phyloP scores from a whole-genome alignment of 2,329 filamentous ascomycete genomes.

The Coniochaeta sp. region DNA sequence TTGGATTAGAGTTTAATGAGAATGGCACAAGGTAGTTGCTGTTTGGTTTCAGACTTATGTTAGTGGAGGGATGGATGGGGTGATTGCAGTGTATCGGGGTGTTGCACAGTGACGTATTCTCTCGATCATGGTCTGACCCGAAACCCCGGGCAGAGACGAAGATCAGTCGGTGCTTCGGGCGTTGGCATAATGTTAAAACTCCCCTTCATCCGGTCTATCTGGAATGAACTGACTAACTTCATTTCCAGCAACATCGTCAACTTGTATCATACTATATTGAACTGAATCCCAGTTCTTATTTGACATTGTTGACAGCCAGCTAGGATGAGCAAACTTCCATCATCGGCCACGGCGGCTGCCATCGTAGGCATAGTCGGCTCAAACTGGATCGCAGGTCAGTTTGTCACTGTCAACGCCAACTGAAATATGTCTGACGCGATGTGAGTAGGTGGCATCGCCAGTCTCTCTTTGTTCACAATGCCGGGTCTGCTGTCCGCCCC shows the following conservation, averaged over 20 bases:
- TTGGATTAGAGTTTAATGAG: background rate
- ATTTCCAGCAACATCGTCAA: background rate
- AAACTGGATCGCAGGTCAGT: constrained; percentile 27
- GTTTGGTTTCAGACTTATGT: too few species aligned
- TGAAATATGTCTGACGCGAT: background rate
- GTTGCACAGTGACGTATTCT: background rate
- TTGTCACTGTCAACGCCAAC: background rate
- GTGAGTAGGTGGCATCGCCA: constrained; percentile 24
- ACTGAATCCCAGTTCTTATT: too few species aligned
- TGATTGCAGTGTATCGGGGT: background rate
- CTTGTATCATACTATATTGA: background rate
- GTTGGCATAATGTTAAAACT: background rate
- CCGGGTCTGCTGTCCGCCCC: constrained; percentile 20
- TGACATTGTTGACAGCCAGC: background rate
- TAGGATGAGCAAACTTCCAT: constrained; percentile 6
- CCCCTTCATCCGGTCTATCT: background rate
- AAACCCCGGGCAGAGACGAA: background rate
- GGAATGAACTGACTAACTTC: background rate
- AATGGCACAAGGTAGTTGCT: too few species aligned
- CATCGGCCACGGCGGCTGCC: constrained; percentile 20
- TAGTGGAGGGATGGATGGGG: background rate
- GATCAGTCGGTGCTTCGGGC: background rate
- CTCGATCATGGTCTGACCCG: background rate
- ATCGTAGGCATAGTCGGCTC: constrained; percentile 30
- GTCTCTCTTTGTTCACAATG: constrained; percentile 26